Evolutionary conservation across 805 yeast species (phyloP), one percentile per base, ranked within the genome.

Genomic region (Kurtzmaniella cleridarum): DNA sequence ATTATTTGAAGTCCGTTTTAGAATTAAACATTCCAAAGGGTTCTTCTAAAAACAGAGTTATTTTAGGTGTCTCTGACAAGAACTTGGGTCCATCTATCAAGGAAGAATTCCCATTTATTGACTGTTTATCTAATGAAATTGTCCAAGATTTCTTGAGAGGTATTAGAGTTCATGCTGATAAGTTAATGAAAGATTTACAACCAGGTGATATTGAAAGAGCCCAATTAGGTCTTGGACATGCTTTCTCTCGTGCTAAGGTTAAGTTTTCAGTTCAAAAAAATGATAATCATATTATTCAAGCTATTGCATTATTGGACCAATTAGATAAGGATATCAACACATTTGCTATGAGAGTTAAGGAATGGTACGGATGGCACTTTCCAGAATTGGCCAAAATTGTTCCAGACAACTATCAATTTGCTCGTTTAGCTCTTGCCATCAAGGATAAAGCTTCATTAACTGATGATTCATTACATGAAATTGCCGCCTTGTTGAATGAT

Each of bases 301-400:
- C 98, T 38, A 93, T 93, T 72, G 97, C 98, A 36, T 75, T 91
- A 53, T 78, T 93, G 57, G 98, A 95, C 62, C 96, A 93, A 71
- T 81, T 93, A 57, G 98, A 93, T 71, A 95, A 95, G 73, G 98
- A 93, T 64, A 84, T 93, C 67, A 93, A 93, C 75, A 90, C 96
- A 44, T 93, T 86, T 64, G 83, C 96, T 43, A 89, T 89, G 97
- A 81, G 97, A 69, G 93, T 85, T 50, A 87, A 89, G 73, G 97
- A 89, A 71, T 89, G 97, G 97, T 89, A 89, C 71, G 95, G 96
- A 55, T 89, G 97, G 97, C 97, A 89, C 64, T 89, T 93, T 81
- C 97, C 97, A 43, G 97, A 89, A 72, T 78, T 89, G 69, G 93
- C 95, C 54, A 86, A 84, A 69, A 77, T 90, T 55, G 95, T 86